phyloP scores from a whole-genome alignment of 345 rosid species.

The Adansonia digitata region DNA sequence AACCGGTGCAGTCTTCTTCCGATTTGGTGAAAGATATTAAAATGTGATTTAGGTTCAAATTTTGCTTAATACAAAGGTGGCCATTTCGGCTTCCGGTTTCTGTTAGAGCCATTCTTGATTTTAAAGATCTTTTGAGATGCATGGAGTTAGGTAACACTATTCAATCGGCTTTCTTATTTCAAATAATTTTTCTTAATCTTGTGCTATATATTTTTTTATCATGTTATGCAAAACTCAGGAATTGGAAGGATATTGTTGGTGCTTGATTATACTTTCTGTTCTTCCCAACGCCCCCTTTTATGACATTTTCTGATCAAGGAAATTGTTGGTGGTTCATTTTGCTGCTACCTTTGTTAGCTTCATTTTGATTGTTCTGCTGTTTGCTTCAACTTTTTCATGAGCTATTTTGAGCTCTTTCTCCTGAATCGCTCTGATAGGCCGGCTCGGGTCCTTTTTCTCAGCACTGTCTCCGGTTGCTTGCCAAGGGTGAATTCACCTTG shows the following conservation, averaged over 20 bases:
- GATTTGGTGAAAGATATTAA: conserved; percentile 94
- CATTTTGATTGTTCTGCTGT: too few relatives aligned
- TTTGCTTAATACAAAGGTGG: not conserved
- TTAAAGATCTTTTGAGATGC: not conserved
- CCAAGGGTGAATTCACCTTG: not conserved
- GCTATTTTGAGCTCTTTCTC: conserved; percentile 84
- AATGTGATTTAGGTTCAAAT: conserved; percentile 1
- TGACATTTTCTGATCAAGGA: conserved; percentile 35
- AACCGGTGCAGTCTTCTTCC: conserved; percentile 79
- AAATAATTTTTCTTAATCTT: too few relatives aligned
- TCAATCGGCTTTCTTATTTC: not conserved
- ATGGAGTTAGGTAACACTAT: not conserved
- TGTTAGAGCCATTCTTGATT: not conserved
- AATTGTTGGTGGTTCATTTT: not conserved
- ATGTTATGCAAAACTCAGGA: not conserved
- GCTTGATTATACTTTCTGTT: not conserved
- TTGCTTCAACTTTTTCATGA: conserved; percentile 41
- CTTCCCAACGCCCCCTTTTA: not conserved
- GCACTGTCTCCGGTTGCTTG: too few relatives aligned
- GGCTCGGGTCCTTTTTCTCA: too few relatives aligned
- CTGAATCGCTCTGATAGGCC: too few relatives aligned
- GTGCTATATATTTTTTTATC: too few relatives aligned
- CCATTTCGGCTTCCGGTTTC: not conserved
- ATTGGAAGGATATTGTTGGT: not conserved
- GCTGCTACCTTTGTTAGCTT: conserved; percentile 39